Conservation (phyloP, 2,329 filamentous ascomycete genomes). For the Phyllosticta citriasiana region DNA sequence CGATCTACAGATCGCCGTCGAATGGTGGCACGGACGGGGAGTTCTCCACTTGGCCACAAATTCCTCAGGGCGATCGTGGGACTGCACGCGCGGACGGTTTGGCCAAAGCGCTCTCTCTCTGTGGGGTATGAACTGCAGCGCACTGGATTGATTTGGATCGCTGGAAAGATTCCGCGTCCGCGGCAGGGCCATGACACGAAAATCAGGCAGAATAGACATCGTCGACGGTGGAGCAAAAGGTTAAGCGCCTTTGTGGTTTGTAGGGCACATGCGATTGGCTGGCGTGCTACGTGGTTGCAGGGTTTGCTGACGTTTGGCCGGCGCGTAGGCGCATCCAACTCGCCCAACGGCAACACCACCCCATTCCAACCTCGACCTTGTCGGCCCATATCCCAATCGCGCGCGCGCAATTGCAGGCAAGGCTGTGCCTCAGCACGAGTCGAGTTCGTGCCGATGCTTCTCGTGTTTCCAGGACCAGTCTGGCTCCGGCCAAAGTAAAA, state of each 20-base stretch:
- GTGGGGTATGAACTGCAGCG: not conserved
- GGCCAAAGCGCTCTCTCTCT: not conserved
- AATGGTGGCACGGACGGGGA: not conserved
- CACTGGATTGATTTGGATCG: not conserved
- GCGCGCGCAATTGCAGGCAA: not conserved
- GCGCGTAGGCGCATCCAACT: not conserved
- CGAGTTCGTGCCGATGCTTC: not conserved
- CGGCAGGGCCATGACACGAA: not conserved
- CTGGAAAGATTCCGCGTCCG: not conserved
- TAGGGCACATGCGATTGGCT: not conserved
- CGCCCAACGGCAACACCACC: not conserved
- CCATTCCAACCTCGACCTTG: not conserved
- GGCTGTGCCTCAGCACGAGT: not conserved
- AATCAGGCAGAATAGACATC: not conserved
- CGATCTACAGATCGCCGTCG: not conserved
- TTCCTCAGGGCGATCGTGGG: not conserved
- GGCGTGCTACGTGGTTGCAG: not conserved
- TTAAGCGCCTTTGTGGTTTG: not conserved
- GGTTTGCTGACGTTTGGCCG: not conserved
- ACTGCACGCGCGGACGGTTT: not conserved
- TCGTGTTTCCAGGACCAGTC: not conserved
- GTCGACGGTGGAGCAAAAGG: not conserved
- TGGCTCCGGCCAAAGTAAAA: not conserved
- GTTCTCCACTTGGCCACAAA: not conserved
- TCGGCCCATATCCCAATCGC: not conserved